Base-by-base conservation (phyloP, 2,329 filamentous ascomycete species). In the Neonectria hederae region DNA sequence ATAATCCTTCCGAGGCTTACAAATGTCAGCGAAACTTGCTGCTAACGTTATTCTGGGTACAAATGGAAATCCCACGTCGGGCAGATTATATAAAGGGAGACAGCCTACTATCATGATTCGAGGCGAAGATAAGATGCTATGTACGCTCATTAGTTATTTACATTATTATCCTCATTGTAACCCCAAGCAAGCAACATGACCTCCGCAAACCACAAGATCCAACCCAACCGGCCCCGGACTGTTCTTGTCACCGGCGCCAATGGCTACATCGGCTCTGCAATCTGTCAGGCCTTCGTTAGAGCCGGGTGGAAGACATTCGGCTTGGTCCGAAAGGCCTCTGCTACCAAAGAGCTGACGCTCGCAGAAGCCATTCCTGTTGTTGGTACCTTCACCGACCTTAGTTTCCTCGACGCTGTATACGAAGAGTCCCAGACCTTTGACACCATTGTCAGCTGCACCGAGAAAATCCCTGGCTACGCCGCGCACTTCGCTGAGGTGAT, bases 181-280 rank as follows among this genome's bases (percentile, higher is more conserved):
- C 14, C 3, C 11, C 7, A 43, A 30, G 7, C 5, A 3, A 6
- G 3, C 10, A 43, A 30, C 13, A 48, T 24, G 19, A 35, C 43
- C 13, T 35, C 40, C 13, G 5, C 54, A 22, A 21, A 22, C n/a
- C n/a, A n/a, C 7, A 26, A 22, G 19, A 11, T 24, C 21, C 40
- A 57, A n/a, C 19, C 51, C n/a, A 51, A 35, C 45, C 45, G 10
- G 9, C 22, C 45, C 49, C 52, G 52, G 17, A 78, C 76, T 1
- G 82, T 80, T n/a, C 74, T 85, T 7, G 77, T 85, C 24, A 83
- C 79, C 2, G 83, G 83, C 9, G 82, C 83, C 13, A 83, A 83
- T 55, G 83, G 83, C 10, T 84, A 83, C 69, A 81, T 85, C 43
- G 83, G 83, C 38, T 77, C 73, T 22, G 80, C 82, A 0, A 81